phyloP scores from a whole-genome alignment of 2,329 filamentous ascomycete genomes.

The Talaromyces sp. region DNA sequence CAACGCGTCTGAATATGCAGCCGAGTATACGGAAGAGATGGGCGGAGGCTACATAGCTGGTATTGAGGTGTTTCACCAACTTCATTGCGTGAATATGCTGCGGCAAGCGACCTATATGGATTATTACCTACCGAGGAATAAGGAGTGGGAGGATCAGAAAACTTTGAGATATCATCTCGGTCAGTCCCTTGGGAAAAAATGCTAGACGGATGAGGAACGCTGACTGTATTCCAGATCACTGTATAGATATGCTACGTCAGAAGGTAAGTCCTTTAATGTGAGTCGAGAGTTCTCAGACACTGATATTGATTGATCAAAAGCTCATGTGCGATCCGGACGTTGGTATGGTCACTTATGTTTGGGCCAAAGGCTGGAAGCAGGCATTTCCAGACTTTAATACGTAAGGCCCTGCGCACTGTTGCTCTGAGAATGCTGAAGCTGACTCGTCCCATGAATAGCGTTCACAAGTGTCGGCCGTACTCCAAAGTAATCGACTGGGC shows the following conservation, averaged over 20 bases:
- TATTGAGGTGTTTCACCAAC: constrained; percentile 4
- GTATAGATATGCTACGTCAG: neutral
- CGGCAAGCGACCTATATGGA: constrained; percentile 5
- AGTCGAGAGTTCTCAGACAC: neutral
- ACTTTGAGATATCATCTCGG: constrained; percentile 6
- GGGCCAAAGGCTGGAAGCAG: constrained; percentile 3
- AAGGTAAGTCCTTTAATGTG: neutral
- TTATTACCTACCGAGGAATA: neutral
- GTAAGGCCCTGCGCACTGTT: neutral
- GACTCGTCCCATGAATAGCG: neutral
- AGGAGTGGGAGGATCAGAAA: constrained; percentile 3
- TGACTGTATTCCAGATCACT: neutral
- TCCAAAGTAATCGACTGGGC: neutral
- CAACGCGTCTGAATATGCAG: constrained; percentile 4
- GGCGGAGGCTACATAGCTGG: constrained; percentile 3
- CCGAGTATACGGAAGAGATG: constrained; percentile 3
- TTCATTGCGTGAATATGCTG: constrained; percentile 1
- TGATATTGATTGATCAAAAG: neutral
- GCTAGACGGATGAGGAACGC: neutral
- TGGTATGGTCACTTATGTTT: constrained; percentile 8
- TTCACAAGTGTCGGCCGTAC: neutral
- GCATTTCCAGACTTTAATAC: constrained; percentile 1
- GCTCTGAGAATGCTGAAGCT: neutral
- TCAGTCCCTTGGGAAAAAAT: neutral
- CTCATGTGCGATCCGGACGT: constrained; percentile 4